Evolutionary conservation across 352 stramenopile genomes (phyloP), one percentile per base, ranked within the genome.

Genomic region (Saprolegnia parasitica): DNA sequence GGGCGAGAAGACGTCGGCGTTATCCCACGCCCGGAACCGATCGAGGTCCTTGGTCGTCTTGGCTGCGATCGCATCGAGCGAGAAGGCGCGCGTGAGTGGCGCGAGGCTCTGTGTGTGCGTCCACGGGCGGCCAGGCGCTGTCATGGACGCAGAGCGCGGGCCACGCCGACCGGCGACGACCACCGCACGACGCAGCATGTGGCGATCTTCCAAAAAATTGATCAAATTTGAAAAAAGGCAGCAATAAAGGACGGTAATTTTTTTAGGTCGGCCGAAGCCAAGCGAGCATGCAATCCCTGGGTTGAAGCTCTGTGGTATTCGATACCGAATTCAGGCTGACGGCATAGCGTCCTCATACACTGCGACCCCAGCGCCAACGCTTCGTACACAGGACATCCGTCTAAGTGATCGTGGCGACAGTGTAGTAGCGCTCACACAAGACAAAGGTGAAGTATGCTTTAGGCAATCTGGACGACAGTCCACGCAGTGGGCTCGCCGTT

Each of bases 11-110:
- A 68, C 26, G 4, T 49, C 62, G 32, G 26, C 32, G 5, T 15
- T 20, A 47, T 68, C 62, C 62, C 62, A 68, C 32, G 26, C 62
- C 15, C 20, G 23, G 62, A 58, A 68, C 10, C 62, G 62, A 23
- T 42, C 32, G 11, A 35, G 16, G 29, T 68, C 62, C 32, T 56
- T 24, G 24, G n/a, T 21, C 21, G 62, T 47, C 16, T 58, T 56
- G 13, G 11, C 13, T 9, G 52, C 52, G 52, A 60, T 60, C 52
- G 24, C 20, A n/a, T 60, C 52, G 24, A 60, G 20, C 52, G 52
- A 60, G 24, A 42, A 60, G 13, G 52, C n/a, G 20, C 52, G n/a
- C 52, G 46, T 52, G 46, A 18, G 18, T 18, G 46, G 21, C 46
- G n/a, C 24, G 2, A 55, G 2, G 47, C 2, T 55, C 24, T 2